Evolutionary conservation across 768 basidiomycete species (phyloP).

Genomic region (Kwoniella sp.): DNA sequence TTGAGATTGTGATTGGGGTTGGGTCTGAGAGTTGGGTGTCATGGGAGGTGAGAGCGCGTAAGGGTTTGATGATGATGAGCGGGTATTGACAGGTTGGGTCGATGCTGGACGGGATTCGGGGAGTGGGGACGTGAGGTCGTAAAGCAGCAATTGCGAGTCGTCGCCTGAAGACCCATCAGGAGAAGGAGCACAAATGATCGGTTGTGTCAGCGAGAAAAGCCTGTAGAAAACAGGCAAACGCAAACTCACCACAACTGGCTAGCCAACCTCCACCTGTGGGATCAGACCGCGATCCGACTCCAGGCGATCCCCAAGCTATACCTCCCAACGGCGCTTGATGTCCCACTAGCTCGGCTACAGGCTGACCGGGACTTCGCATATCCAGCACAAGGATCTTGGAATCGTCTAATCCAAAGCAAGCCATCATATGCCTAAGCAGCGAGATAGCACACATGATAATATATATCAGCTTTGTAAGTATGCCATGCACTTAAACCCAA

Average conservation of each 20-base stretch:
- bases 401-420: conserved; percentile 94
- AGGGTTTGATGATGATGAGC: conserved; percentile 26
- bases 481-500: neutral
- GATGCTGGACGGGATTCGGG: conserved; percentile 36
- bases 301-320: conserved; percentile 81
- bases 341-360: conserved; percentile 85
- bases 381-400: conserved; percentile 88
- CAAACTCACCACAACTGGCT: conserved; percentile 76
- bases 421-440: conserved; percentile 79
- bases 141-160: conserved; percentile 89
- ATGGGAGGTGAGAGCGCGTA: conserved; percentile 29
- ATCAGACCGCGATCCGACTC: conserved; percentile 18
- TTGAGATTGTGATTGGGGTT: neutral
- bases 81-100: conserved; percentile 43
- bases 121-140: conserved; percentile 67
- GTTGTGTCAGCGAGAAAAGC: no score
- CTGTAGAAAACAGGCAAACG: no score
- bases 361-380: conserved; percentile 93
- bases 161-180: conserved; percentile 64
- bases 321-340: conserved; percentile 82
- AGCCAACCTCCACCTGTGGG: conserved; percentile 70
- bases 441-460: neutral
- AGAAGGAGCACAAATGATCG: conserved; percentile 19
- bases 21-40: conserved; percentile 20
- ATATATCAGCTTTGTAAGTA: neutral